Base-by-base conservation (phyloP, 345 rosid species). In the Luvunga scandens region DNA sequence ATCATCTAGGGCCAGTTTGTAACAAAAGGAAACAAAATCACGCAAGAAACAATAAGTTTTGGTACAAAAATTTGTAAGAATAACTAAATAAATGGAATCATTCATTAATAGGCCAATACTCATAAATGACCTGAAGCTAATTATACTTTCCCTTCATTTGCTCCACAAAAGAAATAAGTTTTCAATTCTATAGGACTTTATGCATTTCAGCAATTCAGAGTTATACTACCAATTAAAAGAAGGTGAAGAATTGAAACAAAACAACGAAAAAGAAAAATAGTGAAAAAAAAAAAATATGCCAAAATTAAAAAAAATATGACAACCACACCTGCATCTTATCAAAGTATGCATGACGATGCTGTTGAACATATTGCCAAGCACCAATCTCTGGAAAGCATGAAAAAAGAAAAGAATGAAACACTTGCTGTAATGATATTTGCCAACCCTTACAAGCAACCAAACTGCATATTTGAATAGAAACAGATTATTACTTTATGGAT, bases 271-370 rank as follows among this genome's bases (percentile, higher is more conserved):
- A 45, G 18, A 45, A 45, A 10, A 45, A 45, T 1, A 13, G 50
- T 13, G 1, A 45, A 45, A 45, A 45, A 12, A 12, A 45, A 45
- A 13, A 45, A 5, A 45, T 12, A 45, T 45, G 50, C 18, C 50
- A 45, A 45, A 45, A 12, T 45, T 45, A 39, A 45, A 45, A 42
- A 50, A 75, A 75, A 66, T 30, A 68, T n/a, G 67, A 68, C 27
- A 66, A 65, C 60, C 27, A 76, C 71, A 95, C 98, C 97, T 95
- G 97, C 98, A 95, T 93, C 87, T 85, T 88, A 88, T 93, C 97
- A 81, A 95, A 95, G 84, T 90, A 91, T 2, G 99, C 98, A 87
- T 91, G 97, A 56, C 97, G 87, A 71, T 93, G 92, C 73, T 90
- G 86, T 77, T 92, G 90, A 81, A 95, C 83, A 75, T 87, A 86